A percentile compares a stretch with the other conserved stretches of the same genome.
Conservation (phyloP, 805 yeast genomes). For the Candida multigemmis region DNA sequence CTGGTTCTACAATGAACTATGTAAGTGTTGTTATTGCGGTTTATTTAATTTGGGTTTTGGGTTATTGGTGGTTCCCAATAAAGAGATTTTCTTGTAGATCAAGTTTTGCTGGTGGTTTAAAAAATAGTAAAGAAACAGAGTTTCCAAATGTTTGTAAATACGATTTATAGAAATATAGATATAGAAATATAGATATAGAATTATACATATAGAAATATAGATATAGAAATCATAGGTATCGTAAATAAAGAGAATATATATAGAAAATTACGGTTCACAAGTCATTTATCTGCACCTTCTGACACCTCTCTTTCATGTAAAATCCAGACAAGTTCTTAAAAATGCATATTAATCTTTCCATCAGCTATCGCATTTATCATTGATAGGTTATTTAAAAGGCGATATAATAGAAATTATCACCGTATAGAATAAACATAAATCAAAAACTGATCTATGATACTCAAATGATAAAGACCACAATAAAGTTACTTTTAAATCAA, state of each 20-base stretch:
- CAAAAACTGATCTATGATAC: slow-evolving; percentile 7
- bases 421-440: slow-evolving; percentile 16
- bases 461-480: slow-evolving; percentile 7
- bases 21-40: slow-evolving; percentile 8
- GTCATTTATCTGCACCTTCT: slow-evolving; percentile 31
- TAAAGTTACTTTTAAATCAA: too few species aligned
- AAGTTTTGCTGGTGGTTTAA: slow-evolving; percentile 33
- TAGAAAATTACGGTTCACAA: neutral
- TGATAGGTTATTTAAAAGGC: slow-evolving; percentile 11
- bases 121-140: slow-evolving; percentile 30
- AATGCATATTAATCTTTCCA: slow-evolving; percentile 35
- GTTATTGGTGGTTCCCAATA: slow-evolving; percentile 29
- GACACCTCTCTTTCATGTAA: slow-evolving; percentile 44
- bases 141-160: slow-evolving; percentile 34
- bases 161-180: slow-evolving; percentile 8
- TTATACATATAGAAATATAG: neutral
- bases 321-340: slow-evolving; percentile 45
- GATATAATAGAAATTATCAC: slow-evolving; percentile 1
- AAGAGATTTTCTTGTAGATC: slow-evolving; percentile 25
- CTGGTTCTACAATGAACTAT: slow-evolving; percentile 14
- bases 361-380: slow-evolving; percentile 34
- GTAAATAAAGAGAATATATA: slow-evolving; percentile 1
- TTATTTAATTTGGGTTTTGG: slow-evolving; percentile 24
- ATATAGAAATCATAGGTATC: neutral
- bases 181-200: neutral